These are phyloP conservation scores for Eucalyptus melliodora DNA, from an alignment of 345 rosid species.

Conservation along the genomic window DNA sequence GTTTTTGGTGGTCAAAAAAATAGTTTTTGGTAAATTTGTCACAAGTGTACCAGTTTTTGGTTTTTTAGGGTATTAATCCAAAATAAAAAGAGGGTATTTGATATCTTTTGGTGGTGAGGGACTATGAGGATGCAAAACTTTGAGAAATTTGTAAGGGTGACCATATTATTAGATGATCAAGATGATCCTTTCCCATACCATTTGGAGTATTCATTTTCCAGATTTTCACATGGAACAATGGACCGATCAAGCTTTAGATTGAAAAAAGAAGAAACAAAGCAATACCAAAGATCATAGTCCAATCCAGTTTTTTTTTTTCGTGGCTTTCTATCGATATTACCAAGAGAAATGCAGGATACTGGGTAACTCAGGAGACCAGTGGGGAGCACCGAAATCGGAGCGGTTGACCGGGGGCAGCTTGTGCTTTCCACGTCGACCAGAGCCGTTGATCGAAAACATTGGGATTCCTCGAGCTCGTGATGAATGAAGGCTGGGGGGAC, in stretches of 20 bases:
- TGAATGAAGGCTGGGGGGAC: not conserved
- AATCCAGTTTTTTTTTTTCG: not conserved
- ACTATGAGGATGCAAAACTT: fast-evolving
- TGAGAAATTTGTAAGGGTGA: not conserved
- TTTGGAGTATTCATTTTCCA: not conserved
- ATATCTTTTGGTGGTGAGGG: not conserved
- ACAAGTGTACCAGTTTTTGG: no score
- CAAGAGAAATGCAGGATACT: no score
- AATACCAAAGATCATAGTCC: not conserved
- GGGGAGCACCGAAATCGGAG: not conserved
- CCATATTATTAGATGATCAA: not conserved
- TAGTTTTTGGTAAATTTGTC: no score
- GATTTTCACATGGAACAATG: not conserved
- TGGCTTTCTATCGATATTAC: not conserved
- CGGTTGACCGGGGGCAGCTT: not conserved
- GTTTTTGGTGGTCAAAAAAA: no score
- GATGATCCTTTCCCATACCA: not conserved
- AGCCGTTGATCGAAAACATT: not conserved
- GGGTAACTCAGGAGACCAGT: not conserved
- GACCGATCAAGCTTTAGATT: not conserved
- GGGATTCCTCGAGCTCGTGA: not conserved
- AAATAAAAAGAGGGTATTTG: not conserved
- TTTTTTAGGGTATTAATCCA: no score
- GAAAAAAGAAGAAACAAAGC: not conserved
- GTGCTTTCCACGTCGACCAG: not conserved